Evolutionary conservation across 148 eudicot species (phyloP), one percentile per base, ranked within the genome.

Genomic region (Tetragonia tetragonoides): DNA sequence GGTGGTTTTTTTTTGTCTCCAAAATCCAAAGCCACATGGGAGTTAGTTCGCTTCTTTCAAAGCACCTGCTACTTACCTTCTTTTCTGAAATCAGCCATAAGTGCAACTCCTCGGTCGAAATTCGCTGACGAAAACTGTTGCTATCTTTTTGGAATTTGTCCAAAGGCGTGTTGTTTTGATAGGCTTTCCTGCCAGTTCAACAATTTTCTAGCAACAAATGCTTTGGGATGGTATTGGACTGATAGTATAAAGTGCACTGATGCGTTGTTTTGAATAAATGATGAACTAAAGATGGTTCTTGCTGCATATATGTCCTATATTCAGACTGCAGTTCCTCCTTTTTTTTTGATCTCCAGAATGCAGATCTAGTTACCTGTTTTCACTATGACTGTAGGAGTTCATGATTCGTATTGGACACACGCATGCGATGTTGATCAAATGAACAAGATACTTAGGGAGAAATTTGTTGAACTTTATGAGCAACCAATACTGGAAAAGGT

Each of bases 321-420:
- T 71, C 60, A 12, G 11, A 73, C 28, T 34, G 15, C 28, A 38
- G 24, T 47, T 66, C 75, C 47, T 28, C 34, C 34, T 28, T 28
- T 28, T 28, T 28, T 28, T 28, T 28, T 28, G 34, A 28, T 28
- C 34, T 16, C 49, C 60, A 12, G 11, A 73, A 53, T 34, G 15
- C 28, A 38, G 24, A 34, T 66, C 75, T 61, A 54, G 76, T 49
- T 24, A 65, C 41, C 37, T 64, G 8, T 42, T 72, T 47, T 49
- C 24, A 9, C 14, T 56, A 14, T 77, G 77, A 75, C 41, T 77
- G 34, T 87, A 95, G 99, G 99, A 61, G 99, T 95, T 75, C 99
- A 95, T 89, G 97, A 92, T 88, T 92, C 97, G 66, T 92, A 90
- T 80, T 92, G 99, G 99, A 91, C 97, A 12, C 99, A 95, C 85